Base-by-base conservation (phyloP, 768 basidiomycete species). In the Leccinellum rugosiceps region DNA sequence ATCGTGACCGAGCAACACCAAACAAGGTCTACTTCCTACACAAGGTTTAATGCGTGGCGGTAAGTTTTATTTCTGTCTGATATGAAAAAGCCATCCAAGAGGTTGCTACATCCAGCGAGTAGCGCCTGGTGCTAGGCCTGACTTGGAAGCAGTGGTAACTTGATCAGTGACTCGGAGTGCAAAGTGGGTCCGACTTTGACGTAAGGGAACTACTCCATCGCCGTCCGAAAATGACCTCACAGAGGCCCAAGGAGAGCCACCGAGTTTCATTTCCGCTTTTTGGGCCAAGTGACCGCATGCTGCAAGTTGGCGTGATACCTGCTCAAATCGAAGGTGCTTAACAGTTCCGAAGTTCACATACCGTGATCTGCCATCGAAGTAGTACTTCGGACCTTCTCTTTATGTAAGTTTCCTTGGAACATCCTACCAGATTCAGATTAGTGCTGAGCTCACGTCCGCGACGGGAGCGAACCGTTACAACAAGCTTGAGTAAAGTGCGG, bases 201-300 rank as follows among this genome's bases (percentile, higher is more conserved):
- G 31, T n/a, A 25, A 54, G 32, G 1, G n/a, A 19, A 3, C 6
- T 28, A 32, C 17, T 28, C 25, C 10, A 21, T 23, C 51, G 15
- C n/a, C 3, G 13, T 28, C 32, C 31, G 26, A 38, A 35, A 55
- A 56, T 15, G 55, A 31, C 4, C 7, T 38, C 35, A 53, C 3
- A 21, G 28, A 21, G 52, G 38, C 38, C 10, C 38, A 25, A n/a
- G 15, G 5, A 41, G n/a, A 41, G 38, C 38, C 38, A 41, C n/a
- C 9, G n/a, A 7, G 19, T 31, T 55, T 55, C 32, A 53, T 55
- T 26, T 55, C 54, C 54, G 55, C 38, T 44, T 11, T 43, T 55
- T 19, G 21, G 55, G 28, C 21, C 10, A 41, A 41, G 17, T n/a
- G 25, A 28, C 14, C 13, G 14, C 14, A 31, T n/a, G 51, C 17